Evolutionary conservation across 1,139 yeast species (phyloP), one percentile per base, ranked within the genome.

Genomic region (Meyerozyma guilliermondii): DNA sequence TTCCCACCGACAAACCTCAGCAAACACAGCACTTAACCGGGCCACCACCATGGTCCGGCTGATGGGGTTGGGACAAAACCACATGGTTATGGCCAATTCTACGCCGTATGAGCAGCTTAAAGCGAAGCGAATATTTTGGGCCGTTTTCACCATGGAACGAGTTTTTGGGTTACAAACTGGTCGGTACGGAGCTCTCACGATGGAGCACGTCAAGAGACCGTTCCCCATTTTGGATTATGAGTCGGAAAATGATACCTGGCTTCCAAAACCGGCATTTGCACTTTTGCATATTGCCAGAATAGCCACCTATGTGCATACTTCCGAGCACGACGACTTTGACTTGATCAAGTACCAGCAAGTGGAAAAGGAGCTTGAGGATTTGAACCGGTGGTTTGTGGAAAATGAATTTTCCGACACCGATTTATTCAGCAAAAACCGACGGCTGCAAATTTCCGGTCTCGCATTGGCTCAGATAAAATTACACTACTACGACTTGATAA

Each of bases 111-210:
- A 80, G 46, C 56, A 57, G 22, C 52, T 71, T 20, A 81, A 80
- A 55, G 74, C 79, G 0, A 67, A 66, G 46, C 63, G 84, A 38
- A 69, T 80, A 1, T 81, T 78, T 54, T 81, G 84, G 83, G 54
- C 75, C 23, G 76, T 76, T 5, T 81, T 71, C 52, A 68, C 78
- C 1, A 62, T 79, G 64, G 88, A 82, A 50, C 63, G 82, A 43
- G 49, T 78, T 16, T 58, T 78, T 44, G 78, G 80, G 4, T 59
- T 80, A 33, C 86, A 80, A 50, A 66, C 71, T 31, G 87, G 87
- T 2, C 60, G 81, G 41, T 61, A 65, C 39, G 66, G 70, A 47
- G 72, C 71, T 2, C 53, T 80, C 17, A 51, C 63, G 11, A 72
- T 70, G 28, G 50, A 50, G 18, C 80, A 76, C 39, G 52, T 62